A percentile compares a stretch with the other conserved stretches of the same genome.
phyloP scores from a whole-genome alignment of 2,329 filamentous ascomycete genomes.

The Septoria linicola region DNA sequence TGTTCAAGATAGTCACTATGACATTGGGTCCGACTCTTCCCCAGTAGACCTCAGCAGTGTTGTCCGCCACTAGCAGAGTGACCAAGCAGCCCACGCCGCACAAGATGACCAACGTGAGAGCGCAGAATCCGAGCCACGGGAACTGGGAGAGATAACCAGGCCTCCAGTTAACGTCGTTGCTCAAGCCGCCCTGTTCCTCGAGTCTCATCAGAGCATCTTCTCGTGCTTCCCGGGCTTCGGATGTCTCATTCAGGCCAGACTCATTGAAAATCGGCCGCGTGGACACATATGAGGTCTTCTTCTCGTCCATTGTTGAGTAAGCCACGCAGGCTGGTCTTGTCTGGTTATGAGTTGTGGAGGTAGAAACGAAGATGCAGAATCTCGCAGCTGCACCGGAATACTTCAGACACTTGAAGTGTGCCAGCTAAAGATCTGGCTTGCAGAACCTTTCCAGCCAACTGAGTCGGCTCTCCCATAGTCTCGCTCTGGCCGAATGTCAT shows the following conservation, averaged over 20 bases:
- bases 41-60: neutral
- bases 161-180: neutral
- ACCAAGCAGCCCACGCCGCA: neutral
- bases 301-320: neutral
- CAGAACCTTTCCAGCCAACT: too few species aligned
- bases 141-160: constrained; percentile 4
- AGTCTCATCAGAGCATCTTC: neutral
- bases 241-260: neutral
- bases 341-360: too few species aligned
- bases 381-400: too few species aligned
- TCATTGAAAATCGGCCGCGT: neutral
- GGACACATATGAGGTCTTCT: neutral
- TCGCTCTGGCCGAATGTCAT: too few species aligned
- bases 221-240: neutral
- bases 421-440: too few species aligned
- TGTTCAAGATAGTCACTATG: constrained; percentile 22
- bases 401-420: too few species aligned
- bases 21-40: constrained; percentile 20
- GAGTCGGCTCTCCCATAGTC: too few species aligned
- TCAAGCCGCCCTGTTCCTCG: neutral
- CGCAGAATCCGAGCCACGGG: constrained; percentile 1
- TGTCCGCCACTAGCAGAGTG: neutral
- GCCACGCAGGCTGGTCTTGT: too few species aligned
- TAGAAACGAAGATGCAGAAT: too few species aligned
- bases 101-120: neutral